Evolutionary conservation across 2,329 filamentous ascomycete species (phyloP).

Genomic region (Penicillium sp.): DNA sequence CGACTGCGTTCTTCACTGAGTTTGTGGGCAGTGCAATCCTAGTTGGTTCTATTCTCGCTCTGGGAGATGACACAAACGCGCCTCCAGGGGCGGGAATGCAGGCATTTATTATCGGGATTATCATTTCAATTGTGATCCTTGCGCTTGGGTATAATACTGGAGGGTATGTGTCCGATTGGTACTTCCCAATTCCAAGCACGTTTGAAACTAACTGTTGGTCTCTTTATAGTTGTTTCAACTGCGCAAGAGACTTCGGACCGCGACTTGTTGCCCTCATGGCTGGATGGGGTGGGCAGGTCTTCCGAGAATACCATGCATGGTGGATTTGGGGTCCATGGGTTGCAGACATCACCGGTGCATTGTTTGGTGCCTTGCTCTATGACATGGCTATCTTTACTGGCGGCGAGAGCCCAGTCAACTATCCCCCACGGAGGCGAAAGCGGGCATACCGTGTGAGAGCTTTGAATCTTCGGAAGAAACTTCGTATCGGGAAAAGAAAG

Average conservation of each 20-base stretch:
- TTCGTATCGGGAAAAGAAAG: constrained; percentile 12
- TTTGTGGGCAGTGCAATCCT: constrained; percentile 34
- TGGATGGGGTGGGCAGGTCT: constrained; percentile 29
- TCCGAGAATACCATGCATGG: constrained; percentile 27
- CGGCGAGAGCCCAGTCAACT: constrained; percentile 38
- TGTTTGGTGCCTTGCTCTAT: constrained; percentile 33
- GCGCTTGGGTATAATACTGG: constrained; percentile 37
- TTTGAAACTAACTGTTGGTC: not conserved
- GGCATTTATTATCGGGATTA: constrained; percentile 25
- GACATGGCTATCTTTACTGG: constrained; percentile 39
- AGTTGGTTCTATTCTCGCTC: constrained; percentile 31
- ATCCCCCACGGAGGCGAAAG: constrained; percentile 41
- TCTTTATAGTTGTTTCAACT: constrained; percentile 29
- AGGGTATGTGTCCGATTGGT: constrained; percentile 14
- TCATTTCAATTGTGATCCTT: constrained; percentile 15
- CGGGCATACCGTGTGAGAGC: constrained; percentile 33
- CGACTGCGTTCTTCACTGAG: constrained; percentile 38
- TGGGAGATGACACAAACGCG: constrained; percentile 44
- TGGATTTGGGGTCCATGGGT: constrained; percentile 38
- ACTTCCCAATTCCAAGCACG: not conserved
- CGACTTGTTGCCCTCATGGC: constrained; percentile 31
- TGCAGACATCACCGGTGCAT: constrained; percentile 30
- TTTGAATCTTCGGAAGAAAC: constrained; percentile 18
- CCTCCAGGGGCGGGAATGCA: constrained; percentile 45
- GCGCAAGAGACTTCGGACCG: constrained; percentile 35